Conservation (phyloP, 2,329 filamentous ascomycete species). For the Alternaria consortialis region DNA sequence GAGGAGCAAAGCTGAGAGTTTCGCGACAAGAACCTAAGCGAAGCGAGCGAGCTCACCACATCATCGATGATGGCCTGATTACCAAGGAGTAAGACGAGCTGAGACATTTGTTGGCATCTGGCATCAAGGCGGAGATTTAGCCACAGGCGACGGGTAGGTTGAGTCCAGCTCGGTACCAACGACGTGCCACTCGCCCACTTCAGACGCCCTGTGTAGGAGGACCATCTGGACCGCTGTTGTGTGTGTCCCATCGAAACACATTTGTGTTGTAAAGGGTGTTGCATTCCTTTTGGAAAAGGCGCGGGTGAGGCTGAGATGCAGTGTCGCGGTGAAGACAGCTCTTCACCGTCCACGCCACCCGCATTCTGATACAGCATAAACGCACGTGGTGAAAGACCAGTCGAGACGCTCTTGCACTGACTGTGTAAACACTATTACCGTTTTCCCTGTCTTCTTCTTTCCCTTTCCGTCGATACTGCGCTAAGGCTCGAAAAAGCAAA, state of each 20-base stretch:
- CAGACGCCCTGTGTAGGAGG: neutral
- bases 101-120: neutral
- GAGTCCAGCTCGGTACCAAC: constrained; percentile 2
- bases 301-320: constrained; percentile 1
- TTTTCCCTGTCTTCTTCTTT: neutral
- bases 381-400: neutral
- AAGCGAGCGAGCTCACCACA: neutral
- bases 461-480: neutral
- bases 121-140: constrained; percentile 5
- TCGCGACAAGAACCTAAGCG: constrained; percentile 3
- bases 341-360: neutral
- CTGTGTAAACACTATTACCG: neutral
- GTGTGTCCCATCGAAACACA: neutral
- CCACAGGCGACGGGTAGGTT: neutral
- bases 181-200: neutral
- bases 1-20: neutral
- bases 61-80: constrained; percentile 2
- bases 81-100: constrained; percentile 4
- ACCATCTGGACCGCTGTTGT: neutral
- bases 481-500: constrained; percentile 1
- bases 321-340: neutral
- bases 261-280: neutral
- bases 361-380: neutral
- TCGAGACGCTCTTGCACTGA: constrained; percentile 3
- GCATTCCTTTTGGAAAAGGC: constrained; percentile 4